Percentiles rank a stretch among this genome's conserved stretches.
Conservation (phyloP, 2,329 filamentous ascomycete genomes). For the Diaporthe capsici region DNA sequence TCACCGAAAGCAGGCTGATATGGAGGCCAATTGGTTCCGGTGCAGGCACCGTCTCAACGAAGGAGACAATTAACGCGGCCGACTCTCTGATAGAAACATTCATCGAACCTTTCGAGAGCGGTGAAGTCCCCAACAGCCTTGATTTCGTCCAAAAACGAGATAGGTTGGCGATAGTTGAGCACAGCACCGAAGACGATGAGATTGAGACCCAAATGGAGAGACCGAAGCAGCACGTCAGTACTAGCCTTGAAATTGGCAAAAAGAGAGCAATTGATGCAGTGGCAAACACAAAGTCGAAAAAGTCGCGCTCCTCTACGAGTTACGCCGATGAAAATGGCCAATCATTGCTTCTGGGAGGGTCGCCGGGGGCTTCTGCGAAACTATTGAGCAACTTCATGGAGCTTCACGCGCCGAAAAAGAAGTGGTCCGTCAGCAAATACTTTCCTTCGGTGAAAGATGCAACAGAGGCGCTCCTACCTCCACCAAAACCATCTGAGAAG, state of each 20-base stretch:
- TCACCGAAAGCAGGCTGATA: constrained; percentile 45
- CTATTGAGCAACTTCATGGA: constrained; percentile 48
- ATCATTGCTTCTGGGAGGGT: constrained; percentile 29
- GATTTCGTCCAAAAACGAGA: constrained; percentile 45
- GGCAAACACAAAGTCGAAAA: not conserved
- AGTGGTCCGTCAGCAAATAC: constrained; percentile 43
- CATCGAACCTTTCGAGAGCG: constrained; percentile 31
- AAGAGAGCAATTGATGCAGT: constrained; percentile 20
- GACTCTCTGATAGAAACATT: constrained; percentile 39
- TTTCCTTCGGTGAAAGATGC: constrained; percentile 29
- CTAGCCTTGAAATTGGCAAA: not conserved
- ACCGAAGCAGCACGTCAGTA: not conserved
- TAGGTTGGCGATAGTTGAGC: constrained; percentile 42
- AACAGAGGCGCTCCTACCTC: not conserved
- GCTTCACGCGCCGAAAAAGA: constrained; percentile 46
- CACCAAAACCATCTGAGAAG: not conserved
- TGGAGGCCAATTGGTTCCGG: constrained; percentile 45
- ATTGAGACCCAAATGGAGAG: constrained; percentile 35
- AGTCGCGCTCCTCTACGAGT: not conserved
- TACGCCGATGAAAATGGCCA: not conserved
- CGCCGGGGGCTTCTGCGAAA: constrained; percentile 24
- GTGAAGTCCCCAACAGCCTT: constrained; percentile 43
- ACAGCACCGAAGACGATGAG: constrained; percentile 44
- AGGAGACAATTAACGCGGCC: constrained; percentile 45
- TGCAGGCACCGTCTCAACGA: not conserved